Base-by-base conservation (phyloP, 208 protist genomes). In the Sergeia podlipaevii region DNA sequence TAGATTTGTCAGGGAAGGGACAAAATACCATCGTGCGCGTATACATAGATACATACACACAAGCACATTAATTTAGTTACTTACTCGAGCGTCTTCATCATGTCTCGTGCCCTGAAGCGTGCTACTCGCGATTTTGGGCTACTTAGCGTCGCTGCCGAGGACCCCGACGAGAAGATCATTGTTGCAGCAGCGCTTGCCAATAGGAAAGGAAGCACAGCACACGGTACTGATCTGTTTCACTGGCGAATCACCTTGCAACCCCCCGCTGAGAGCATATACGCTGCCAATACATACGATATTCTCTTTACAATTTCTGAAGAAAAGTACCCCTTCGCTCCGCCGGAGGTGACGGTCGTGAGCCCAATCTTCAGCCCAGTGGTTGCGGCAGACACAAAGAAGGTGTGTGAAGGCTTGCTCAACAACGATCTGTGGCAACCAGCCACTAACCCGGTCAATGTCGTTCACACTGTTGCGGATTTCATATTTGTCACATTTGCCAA, bases 351-450 rank as follows among this genome's bases (percentile, higher is more conserved):
- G 7, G 68, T 94, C 37, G 37, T 78, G 2, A 80, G 80, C 2
- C 42, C 38, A 18, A 68, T 91, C 28, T 89, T 74, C 47, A 85
- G 74, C 59, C 86, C 86, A 0, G 53, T 80, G 24, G 78, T 93
- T 0, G 60, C 54, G 1, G 39, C 50, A n/a, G 17, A 30, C 7
- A 55, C 63, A 5, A 80, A 80, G 0, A 20, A 49, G 0, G 45
- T 89, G 2, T 92, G 85, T 37, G 80, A 89, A 26, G 54, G 52
- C 3, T 23, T 89, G 7, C 27, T 89, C 41, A 27, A 53, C 2
- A 68, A 53, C 18, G 45, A 49, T 2, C 63, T 63, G 10, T 89
- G 79, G 78, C 63, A 71, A 26, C 78, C 81, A 0, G 80, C 74
- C 20, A 67, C 52, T 8, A 28, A 45, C 1, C 56, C 68, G 1